A percentile compares a stretch with the other conserved stretches of the same genome.
phyloP scores from a whole-genome alignment of 2,329 filamentous ascomycete genomes.

The Ceratocystis smalleyi region DNA sequence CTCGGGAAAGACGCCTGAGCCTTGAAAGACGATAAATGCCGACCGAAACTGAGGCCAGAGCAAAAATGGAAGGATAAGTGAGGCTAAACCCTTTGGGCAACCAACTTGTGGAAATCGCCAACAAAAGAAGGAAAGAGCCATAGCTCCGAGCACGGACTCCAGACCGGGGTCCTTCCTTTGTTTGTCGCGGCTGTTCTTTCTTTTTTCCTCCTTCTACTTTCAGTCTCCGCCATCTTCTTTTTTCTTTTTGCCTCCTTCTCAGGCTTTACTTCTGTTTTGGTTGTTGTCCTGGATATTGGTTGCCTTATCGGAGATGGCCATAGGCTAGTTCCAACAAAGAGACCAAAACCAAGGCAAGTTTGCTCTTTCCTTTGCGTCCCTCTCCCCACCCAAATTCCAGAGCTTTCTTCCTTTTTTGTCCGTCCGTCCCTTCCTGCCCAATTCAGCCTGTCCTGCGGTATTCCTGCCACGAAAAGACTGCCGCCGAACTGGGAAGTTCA shows the following conservation, averaged over 20 bases:
- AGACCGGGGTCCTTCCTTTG: neutral
- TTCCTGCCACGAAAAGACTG: too few species aligned
- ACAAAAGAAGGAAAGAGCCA: neutral
- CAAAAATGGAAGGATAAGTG: neutral
- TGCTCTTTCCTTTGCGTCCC: neutral
- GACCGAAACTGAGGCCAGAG: neutral
- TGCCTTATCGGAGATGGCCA: neutral
- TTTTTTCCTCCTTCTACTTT: neutral
- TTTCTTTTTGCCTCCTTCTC: neutral
- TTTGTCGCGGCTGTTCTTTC: neutral
- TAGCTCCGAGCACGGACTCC: slow-evolving; percentile 3
- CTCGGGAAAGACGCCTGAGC: neutral
- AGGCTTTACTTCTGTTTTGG: neutral
- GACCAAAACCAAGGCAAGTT: neutral
- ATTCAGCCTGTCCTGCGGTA: too few species aligned
- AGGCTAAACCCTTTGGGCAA: neutral
- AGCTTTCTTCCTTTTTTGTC: neutral
- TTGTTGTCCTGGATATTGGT: neutral
- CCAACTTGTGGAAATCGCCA: neutral
- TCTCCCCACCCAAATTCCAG: neutral
- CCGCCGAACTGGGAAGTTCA: too few species aligned
- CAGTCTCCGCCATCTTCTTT: neutral
- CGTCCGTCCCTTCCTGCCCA: neutral
- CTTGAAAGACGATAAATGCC: neutral
- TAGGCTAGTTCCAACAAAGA: neutral